Percentiles rank a stretch among this genome's conserved stretches.
These are phyloP conservation scores for Penicillium verrucosum DNA, from an alignment of 2,329 filamentous ascomycete species.

Conservation along the genomic window DNA sequence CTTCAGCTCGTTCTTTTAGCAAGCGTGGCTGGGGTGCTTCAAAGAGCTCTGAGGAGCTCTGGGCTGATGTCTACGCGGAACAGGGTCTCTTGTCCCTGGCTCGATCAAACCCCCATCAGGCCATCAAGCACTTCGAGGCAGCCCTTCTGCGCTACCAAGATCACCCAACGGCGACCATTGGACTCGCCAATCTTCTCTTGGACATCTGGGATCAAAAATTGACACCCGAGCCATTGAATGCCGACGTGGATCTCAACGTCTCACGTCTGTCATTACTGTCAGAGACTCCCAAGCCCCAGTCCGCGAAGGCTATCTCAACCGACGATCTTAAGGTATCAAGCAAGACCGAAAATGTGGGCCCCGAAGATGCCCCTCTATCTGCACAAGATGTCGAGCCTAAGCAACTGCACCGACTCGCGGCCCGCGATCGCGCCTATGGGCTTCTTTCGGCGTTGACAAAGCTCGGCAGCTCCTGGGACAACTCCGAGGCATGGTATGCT, in stretches of 20 bases:
- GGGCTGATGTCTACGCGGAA: slow-evolving; percentile 80
- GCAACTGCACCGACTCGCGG: slow-evolving; percentile 77
- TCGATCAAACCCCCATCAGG: slow-evolving; percentile 62
- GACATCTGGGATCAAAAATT: slow-evolving; percentile 68
- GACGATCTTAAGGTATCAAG: slow-evolving; percentile 19
- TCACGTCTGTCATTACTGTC: slow-evolving; percentile 27
- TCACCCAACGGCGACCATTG: slow-evolving; percentile 75
- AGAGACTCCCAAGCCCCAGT: slow-evolving; percentile 20
- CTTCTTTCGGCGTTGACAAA: slow-evolving; percentile 80
- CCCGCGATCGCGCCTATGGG: slow-evolving; percentile 82
- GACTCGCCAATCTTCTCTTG: slow-evolving; percentile 77
- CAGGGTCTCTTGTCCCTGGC: slow-evolving; percentile 65
- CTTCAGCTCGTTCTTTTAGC: slow-evolving; percentile 60
- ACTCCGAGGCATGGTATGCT: slow-evolving; percentile 88
- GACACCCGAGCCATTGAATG: slow-evolving; percentile 33
- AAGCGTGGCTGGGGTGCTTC: slow-evolving; percentile 72
- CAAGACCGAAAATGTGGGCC: background rate
- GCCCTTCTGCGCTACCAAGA: slow-evolving; percentile 76
- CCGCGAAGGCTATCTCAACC: slow-evolving; percentile 20
- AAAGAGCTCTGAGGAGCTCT: slow-evolving; percentile 78
- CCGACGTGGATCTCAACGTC: slow-evolving; percentile 27
- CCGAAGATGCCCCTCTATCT: slow-evolving; percentile 10
- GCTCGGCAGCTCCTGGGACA: slow-evolving; percentile 83
- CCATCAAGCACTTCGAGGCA: slow-evolving; percentile 75
- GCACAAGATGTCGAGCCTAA: slow-evolving; percentile 56